A percentile compares a stretch with the other conserved stretches of the same genome.
phyloP scores from a whole-genome alignment of 1,284 basidiomycete genomes.

The Ustilago lituana region DNA sequence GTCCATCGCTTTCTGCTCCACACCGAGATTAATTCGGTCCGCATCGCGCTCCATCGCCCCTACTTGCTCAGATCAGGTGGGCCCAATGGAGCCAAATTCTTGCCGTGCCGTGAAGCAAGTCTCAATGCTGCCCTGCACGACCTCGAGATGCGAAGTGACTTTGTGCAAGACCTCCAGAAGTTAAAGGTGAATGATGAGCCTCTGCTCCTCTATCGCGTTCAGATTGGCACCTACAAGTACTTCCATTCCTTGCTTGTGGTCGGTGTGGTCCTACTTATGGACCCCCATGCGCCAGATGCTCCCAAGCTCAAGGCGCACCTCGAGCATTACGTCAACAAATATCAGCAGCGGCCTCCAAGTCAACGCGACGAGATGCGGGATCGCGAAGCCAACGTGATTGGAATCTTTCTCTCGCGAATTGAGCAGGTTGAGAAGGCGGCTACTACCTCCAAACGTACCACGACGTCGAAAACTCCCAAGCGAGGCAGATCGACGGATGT shows the following conservation, averaged over 20 bases:
- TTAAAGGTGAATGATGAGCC: slow-evolving; percentile 19
- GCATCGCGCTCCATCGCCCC: slow-evolving; percentile 56
- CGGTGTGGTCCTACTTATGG: slow-evolving; percentile 56
- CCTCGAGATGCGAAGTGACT: slow-evolving; percentile 52
- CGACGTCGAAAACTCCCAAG: slow-evolving; percentile 11
- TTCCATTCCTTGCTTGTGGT: slow-evolving; percentile 58
- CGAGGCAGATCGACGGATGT: slow-evolving; percentile 28
- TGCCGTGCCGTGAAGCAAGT: slow-evolving; percentile 52
- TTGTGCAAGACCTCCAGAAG: slow-evolving; percentile 34
- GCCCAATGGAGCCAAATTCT: slow-evolving; percentile 33
- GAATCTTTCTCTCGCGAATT: slow-evolving; percentile 47
- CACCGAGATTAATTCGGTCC: slow-evolving; percentile 57
- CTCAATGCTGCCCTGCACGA: slow-evolving; percentile 56
- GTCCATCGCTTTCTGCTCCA: slow-evolving; percentile 59
- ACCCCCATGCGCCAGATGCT: slow-evolving; percentile 47
- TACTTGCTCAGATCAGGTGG: slow-evolving; percentile 57
- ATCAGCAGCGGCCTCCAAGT: slow-evolving; percentile 12
- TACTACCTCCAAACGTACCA: background rate
- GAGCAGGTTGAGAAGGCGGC: slow-evolving; percentile 41
- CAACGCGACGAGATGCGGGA: slow-evolving; percentile 57
- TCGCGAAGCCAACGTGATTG: slow-evolving; percentile 51
- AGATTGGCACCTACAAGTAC: slow-evolving; percentile 58
- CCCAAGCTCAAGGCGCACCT: slow-evolving; percentile 46
- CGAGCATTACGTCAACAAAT: slow-evolving; percentile 38
- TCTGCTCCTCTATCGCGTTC: slow-evolving; percentile 38